Evolutionary conservation across 352 stramenopile species (phyloP).

Genomic region (Pythium myriotylum): DNA sequence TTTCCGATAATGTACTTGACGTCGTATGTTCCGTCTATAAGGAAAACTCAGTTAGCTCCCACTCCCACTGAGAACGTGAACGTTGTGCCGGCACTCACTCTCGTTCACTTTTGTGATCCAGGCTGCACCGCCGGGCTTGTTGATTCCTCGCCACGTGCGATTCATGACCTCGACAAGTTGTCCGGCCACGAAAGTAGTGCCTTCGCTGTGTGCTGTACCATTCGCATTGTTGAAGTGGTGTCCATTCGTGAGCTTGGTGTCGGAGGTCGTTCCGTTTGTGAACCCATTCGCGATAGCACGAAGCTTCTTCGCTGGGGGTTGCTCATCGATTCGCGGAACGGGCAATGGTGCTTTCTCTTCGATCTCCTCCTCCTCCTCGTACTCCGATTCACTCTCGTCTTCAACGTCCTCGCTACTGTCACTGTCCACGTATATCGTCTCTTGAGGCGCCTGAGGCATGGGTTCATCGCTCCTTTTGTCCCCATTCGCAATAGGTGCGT

Average conservation of each 20-base stretch:
- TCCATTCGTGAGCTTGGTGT: not conserved
- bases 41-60: not conserved
- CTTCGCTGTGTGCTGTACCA: conserved; percentile 27
- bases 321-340: no score
- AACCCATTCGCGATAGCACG: conserved; percentile 9
- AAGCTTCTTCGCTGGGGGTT: conserved; percentile 15
- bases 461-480: conserved; percentile 1
- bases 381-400: not conserved
- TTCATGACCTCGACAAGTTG: conserved; percentile 87
- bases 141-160: conserved; percentile 91
- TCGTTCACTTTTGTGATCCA: conserved; percentile 69
- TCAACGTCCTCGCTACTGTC: not conserved
- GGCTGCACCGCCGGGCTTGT: conserved; percentile 89
- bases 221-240: not conserved
- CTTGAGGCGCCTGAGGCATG: not conserved
- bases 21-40: conserved; percentile 36
- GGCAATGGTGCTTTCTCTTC: not conserved
- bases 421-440: conserved; percentile 1
- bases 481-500: no score
- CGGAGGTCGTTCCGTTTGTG: not conserved
- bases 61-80: not conserved
- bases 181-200: conserved; percentile 46
- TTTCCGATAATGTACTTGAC: conserved; percentile 43
- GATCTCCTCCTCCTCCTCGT: conserved; percentile 1
- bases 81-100: conserved; percentile 22